Evolutionary conservation across 139 green algal species (phyloP), one percentile per base, ranked within the genome.

Genomic region (Closterium sp.): DNA sequence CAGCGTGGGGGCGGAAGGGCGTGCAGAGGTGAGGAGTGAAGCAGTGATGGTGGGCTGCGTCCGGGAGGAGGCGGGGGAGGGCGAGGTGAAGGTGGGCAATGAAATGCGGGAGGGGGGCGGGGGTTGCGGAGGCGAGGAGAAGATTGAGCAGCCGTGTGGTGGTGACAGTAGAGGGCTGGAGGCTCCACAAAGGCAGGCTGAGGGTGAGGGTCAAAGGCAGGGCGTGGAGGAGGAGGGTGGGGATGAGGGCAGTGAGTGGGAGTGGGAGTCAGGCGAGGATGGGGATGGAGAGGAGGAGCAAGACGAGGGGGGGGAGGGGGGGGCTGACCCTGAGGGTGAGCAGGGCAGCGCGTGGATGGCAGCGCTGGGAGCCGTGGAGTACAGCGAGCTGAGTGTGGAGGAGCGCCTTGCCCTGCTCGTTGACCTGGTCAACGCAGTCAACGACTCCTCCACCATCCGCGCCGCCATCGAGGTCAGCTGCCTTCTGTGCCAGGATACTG

Each of bases 391-490:
- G 28, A 95, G 55, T 64, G 84, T 94, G 69, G 84, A 86, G 33
- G 91, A 94, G 38, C 87, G 92, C 23, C 7, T 95, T n/a, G 19
- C 36, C n/a, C 36, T 36, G 33, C 88, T 94, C 23, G 84, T 84
- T 23, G 85, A 66, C 30, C 92, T 94, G 21, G 93, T 94, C 30
- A 94, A 83, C 81, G 84, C 92, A 34, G 91, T 94, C 25, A 94
- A 88, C 31, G 92, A 94, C 32, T 34, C 23, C 25, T 34, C 35
- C 34, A 92, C 69, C 33, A 81, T 94, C 84, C 90, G 91, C 32
- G 36, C 34, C n/a, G 91, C 91, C 34, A 34, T 94, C 19, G 91
- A 93, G 90, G 87, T 90, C 33, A 64, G 84, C 25, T 85, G 28
- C 76, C 76, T 30, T 28, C 76, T 28, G 28, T 85, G n/a, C n/a